Percentiles rank a stretch among this genome's conserved stretches.
Evolutionary conservation across 306 rosid genomes (phyloP).

Genomic region (Vigna radiata): DNA sequence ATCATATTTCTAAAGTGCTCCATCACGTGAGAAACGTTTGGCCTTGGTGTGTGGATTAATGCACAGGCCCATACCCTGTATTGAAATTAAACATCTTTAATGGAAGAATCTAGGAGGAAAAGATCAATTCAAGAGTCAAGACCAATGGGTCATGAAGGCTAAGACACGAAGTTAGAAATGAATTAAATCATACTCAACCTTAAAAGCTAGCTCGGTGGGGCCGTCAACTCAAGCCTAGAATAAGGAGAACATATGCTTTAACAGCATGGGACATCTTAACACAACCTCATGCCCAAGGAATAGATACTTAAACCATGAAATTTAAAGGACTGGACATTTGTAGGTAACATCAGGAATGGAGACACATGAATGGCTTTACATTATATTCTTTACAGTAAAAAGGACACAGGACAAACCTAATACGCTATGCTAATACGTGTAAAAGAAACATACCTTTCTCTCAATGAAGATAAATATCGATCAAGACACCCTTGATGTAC

Average conservation of each 20-base stretch:
- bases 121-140: neutral
- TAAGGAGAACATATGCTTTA: neutral
- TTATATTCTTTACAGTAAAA: neutral
- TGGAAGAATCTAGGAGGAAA: neutral
- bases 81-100: neutral
- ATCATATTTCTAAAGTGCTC: neutral
- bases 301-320: too few relatives aligned
- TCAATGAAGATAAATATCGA: slow-evolving; percentile 83
- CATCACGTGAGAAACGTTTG: neutral
- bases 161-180: too few relatives aligned
- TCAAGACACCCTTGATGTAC: slow-evolving; percentile 96
- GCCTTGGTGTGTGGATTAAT: neutral
- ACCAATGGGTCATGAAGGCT: neutral
- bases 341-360: neutral
- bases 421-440: slow-evolving; percentile 1
- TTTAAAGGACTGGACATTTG: neutral
- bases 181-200: too few relatives aligned
- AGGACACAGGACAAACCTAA: neutral
- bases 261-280: neutral
- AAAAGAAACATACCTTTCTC: slow-evolving; percentile 71
- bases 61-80: neutral
- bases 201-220: too few relatives aligned
- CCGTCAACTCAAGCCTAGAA: too few relatives aligned
- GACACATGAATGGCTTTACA: neutral
- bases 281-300: neutral